Conservation (phyloP, 352 stramenopile genomes). For the Hyphochytrium catenoides region DNA sequence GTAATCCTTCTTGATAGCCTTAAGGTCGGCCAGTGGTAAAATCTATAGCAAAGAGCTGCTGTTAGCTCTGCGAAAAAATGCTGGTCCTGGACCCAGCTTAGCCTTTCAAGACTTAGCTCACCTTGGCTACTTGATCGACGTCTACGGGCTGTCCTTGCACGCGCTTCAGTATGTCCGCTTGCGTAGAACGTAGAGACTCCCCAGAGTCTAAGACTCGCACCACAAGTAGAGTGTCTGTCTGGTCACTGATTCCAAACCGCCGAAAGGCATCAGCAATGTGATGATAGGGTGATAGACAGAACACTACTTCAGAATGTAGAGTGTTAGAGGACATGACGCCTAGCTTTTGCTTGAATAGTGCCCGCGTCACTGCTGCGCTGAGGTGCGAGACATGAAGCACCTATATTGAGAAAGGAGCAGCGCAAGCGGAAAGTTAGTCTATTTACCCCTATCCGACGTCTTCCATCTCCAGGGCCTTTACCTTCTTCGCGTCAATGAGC, state of each 20-base stretch:
- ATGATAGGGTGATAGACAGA: conserved; percentile 50
- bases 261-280: conserved; percentile 57
- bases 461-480: too few relatives aligned
- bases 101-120: conserved; percentile 19
- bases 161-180: conserved; percentile 15
- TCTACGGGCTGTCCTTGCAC: conserved; percentile 20
- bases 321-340: conserved; percentile 39
- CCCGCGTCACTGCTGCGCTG: conserved; percentile 32
- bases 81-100: too few relatives aligned
- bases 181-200: conserved; percentile 12
- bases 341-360: conserved; percentile 27
- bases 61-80: too few relatives aligned
- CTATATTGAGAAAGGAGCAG: too few relatives aligned
- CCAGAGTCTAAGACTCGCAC: conserved; percentile 45
- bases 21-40: too few relatives aligned
- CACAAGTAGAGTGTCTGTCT: conserved; percentile 28
- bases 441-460: too few relatives aligned
- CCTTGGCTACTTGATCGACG: conserved; percentile 20
- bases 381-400: conserved; percentile 44
- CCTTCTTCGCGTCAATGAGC: too few relatives aligned
- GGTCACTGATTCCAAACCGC: conserved; percentile 32
- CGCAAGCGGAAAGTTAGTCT: too few relatives aligned
- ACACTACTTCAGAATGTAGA: conserved; percentile 50
- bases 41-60: too few relatives aligned
- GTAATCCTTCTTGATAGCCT: conserved; percentile 45